Percentiles rank a stretch among this genome's conserved stretches.
Conservation (phyloP, 805 yeast species). For the Lipomyces oligophaga region DNA sequence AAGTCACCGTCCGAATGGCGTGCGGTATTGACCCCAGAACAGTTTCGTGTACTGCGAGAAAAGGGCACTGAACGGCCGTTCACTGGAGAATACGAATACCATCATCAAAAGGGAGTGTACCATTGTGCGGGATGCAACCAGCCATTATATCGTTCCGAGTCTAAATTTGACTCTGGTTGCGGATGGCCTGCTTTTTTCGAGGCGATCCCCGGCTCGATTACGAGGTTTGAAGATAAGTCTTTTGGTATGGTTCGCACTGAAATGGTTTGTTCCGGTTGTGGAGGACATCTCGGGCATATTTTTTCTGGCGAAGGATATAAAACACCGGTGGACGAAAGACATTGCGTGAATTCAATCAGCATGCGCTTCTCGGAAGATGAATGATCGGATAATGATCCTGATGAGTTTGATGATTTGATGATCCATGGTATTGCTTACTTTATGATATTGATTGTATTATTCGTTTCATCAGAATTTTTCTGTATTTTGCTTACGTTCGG, state of each 20-base stretch:
- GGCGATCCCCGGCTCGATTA: slow-evolving; percentile 77
- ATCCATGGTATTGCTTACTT: neutral
- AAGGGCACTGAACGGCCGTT: slow-evolving; percentile 68
- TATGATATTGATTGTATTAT: neutral
- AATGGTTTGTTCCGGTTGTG: slow-evolving; percentile 83
- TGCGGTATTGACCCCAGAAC: slow-evolving; percentile 69
- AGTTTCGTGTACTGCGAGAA: slow-evolving; percentile 71
- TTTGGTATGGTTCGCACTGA: slow-evolving; percentile 83
- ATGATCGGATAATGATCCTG: no score
- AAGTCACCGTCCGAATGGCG: slow-evolving; percentile 61
- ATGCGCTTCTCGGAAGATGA: slow-evolving; percentile 51
- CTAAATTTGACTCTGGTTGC: slow-evolving; percentile 87
- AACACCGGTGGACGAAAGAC: slow-evolving; percentile 86
- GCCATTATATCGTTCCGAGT: slow-evolving; percentile 71
- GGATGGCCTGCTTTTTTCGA: slow-evolving; percentile 99
- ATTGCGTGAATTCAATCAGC: slow-evolving; percentile 86
- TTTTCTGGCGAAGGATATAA: slow-evolving; percentile 90
- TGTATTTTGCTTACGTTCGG: no score
- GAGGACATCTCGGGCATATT: slow-evolving; percentile 93
- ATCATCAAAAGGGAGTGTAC: slow-evolving; percentile 58
- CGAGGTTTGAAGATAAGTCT: slow-evolving; percentile 54
- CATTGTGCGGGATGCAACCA: slow-evolving; percentile 80
- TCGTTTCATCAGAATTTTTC: neutral
- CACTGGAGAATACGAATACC: slow-evolving; percentile 53
- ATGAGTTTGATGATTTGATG: no score